A percentile compares a stretch with the other conserved stretches of the same genome.
phyloP scores from a whole-genome alignment of 768 basidiomycete species.

The Leccinum disarticulatum region DNA sequence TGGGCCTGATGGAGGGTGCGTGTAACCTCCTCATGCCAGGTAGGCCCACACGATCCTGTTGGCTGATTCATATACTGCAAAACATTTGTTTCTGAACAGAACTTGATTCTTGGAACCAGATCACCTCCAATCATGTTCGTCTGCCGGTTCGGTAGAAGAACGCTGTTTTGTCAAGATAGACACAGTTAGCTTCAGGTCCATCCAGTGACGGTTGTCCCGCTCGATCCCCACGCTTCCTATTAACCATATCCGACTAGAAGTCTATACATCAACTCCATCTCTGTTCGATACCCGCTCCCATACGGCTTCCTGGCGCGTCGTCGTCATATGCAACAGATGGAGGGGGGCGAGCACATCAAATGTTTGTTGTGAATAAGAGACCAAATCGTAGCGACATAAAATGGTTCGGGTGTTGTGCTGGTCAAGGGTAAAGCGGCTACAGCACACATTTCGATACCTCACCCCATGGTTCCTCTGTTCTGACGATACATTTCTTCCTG shows the following conservation, averaged over 20 bases:
- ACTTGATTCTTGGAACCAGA: conserved; percentile 52
- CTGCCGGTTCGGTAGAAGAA: conserved; percentile 29
- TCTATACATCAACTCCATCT: conserved; percentile 83
- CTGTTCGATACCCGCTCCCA: conserved; percentile 75
- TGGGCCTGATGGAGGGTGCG: no score
- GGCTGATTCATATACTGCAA: conserved; percentile 3
- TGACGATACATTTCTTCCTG: conserved; percentile 57
- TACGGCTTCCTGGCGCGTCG: conserved; percentile 60
- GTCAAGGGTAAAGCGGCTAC: conserved; percentile 70
- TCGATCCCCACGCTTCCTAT: not conserved
- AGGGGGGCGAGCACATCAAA: conserved; percentile 18
- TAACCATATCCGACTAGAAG: conserved; percentile 37
- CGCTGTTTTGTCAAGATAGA: conserved; percentile 85
- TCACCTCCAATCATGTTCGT: conserved; percentile 54
- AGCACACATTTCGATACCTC: conserved; percentile 86
- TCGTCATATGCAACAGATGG: conserved; percentile 1
- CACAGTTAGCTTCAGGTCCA: conserved; percentile 85
- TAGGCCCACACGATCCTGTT: not conserved
- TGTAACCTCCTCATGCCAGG: not conserved
- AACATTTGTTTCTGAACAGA: not conserved
- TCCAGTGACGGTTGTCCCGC: conserved; percentile 16
- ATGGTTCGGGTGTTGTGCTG: conserved; percentile 30
- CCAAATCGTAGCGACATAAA: no score
- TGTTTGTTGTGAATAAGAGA: conserved; percentile 32
- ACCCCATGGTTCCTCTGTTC: conserved; percentile 93